Base-by-base conservation (phyloP, 108 stramenopile genomes). In the Skeletonema potamos region DNA sequence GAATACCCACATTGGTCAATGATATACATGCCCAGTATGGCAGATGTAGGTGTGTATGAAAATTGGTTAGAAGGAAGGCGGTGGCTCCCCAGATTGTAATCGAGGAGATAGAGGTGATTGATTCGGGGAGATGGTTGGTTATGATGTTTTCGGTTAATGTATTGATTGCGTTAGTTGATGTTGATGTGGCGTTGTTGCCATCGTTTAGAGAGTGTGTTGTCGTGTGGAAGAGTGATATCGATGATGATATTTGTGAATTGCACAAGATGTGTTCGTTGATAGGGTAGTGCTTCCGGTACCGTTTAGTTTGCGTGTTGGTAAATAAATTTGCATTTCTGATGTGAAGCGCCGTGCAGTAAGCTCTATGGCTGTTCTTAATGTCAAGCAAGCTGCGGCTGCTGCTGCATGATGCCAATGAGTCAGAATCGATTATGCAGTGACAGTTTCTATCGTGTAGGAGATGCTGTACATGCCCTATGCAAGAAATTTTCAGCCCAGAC, bases 11-110 rank as follows among this genome's bases (percentile, higher is more conserved):
- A 64, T 88, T 92, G 66, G 90, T 89, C 9, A 86, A 59, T 20
- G 86, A 76, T 68, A 95, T 89, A 41, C 86, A 88, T 10, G 89
- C 86, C 90, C 90, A 92, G 68, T 91, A 95, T 0, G 91, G 91
- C 4, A 83, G 34, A 72, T 74, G 68, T 32, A 83, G 61, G 26
- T 66, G 43, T 13, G 57, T 37, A 66, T 91, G 89, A 29, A 91
- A 79, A n/a, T 73, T 70, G 26, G 85, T 84, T 3, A 95, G 48
- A 5, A 89, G 63, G 12, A 78, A 28, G 9, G 84, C 90, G 37
- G 85, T 82, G 27, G 81, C 86, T 27, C 92, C 92, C 88, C 87
- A 93, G 17, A 93, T 48, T 18, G 89, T 76, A 27, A 77, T 62
- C 51, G 75, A 29, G 68, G 68, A 3, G 30, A 63, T 20, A 22